Base-by-base conservation (phyloP, 148 eudicot species). In the Polygonum maritimum region DNA sequence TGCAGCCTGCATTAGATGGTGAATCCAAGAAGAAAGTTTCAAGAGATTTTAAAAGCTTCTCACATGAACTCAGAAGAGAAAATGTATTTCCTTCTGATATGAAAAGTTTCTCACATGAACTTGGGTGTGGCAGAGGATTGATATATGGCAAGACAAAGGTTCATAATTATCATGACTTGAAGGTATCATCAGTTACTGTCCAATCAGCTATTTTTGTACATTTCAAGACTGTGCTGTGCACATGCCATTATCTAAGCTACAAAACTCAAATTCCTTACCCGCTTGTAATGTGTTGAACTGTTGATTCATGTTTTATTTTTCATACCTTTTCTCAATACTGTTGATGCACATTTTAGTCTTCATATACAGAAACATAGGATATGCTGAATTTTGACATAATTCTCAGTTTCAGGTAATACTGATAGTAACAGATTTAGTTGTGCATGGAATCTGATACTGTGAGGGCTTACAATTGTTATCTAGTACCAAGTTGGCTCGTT, bases 71-170 rank as follows among this genome's bases (percentile, higher is more conserved):
- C 75, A 87, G 90, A 62, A 86, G 86, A 75, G 85, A 82, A 55
- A 86, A 86, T 76, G 87, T 84, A 38, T 67, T 89, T 75, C 83
- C 78, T 70, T 80, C 89, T 62, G 21, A 62, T 21, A 19, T 86
- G 48, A 89, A 89, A 77, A 87, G 93, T 73, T 87, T 86, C 81
- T 89, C 93, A 10, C 93, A 89, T 73, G 93, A 87, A 82, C 82
- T 87, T 76, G 90, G 89, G 54, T 87, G 86, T 71, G 85, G 82
- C 49, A 85, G 87, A 76, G 89, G 83, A 31, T 75, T 87, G 77
- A 79, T 76, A 58, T 80, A 86, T 73, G 38, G 49, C 41, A 78
- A 78, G 51, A 79, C 86, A 31, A 88, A 86, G 79, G 77, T 89
- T 71, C 87, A 84, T 79, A 89, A 88, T 77, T 84, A 75, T 75